Percentiles rank a stretch among this genome's conserved stretches.
Conservation (phyloP, 345 rosid species). For the Lumnitzera littorea region DNA sequence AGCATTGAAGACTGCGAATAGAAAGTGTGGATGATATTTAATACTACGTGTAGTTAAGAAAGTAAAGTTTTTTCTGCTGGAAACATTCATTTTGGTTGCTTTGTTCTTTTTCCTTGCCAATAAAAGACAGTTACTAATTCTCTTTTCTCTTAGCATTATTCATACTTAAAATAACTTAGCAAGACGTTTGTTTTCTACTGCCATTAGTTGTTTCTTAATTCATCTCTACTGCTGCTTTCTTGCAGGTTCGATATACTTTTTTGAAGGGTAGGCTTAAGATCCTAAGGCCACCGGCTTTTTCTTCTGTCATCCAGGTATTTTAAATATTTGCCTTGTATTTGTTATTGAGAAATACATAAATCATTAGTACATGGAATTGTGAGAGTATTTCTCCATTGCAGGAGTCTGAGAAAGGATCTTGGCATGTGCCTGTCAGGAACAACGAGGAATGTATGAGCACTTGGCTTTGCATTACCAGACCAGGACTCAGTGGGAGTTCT, state of each 20-base stretch:
- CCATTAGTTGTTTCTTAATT: not conserved
- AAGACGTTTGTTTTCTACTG: not conserved
- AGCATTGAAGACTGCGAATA: too few species aligned
- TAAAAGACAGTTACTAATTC: too few species aligned
- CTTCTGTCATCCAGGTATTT: slow-evolving; percentile 62
- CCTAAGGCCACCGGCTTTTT: slow-evolving; percentile 62
- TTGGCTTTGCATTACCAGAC: slow-evolving; percentile 64
- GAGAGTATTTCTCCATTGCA: slow-evolving; percentile 16
- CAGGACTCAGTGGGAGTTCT: slow-evolving; percentile 11
- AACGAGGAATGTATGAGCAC: slow-evolving; percentile 25
- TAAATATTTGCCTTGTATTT: not conserved
- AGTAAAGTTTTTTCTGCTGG: not conserved
- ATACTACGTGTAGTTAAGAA: too few species aligned
- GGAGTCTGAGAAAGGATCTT: slow-evolving; percentile 86
- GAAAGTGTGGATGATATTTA: too few species aligned
- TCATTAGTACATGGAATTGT: not conserved
- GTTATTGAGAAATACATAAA: not conserved
- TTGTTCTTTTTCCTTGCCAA: not conserved
- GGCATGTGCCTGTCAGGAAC: slow-evolving; percentile 65
- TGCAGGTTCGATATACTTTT: slow-evolving; percentile 68
- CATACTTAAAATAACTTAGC: too few species aligned
- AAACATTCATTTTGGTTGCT: not conserved
- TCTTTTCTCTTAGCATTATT: too few species aligned
- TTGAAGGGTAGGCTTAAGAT: slow-evolving; percentile 52
- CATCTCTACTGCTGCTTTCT: not conserved